phyloP scores from a whole-genome alignment of 371 early-diverging fungal genomes.

The Zychaea mexicana region DNA sequence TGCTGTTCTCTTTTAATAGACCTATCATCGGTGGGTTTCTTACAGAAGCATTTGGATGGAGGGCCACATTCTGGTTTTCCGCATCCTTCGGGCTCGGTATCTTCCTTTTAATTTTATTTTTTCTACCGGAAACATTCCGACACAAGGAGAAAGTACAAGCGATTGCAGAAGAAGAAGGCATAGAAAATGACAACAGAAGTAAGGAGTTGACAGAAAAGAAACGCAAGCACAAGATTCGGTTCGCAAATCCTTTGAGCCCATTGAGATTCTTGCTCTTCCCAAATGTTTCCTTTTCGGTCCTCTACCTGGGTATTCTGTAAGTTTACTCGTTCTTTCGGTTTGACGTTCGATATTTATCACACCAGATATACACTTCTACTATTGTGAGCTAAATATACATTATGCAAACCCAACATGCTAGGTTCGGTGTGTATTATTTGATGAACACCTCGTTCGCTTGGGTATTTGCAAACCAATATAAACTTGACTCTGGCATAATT shows the following conservation, averaged over 20 bases:
- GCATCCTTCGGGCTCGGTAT: conserved; percentile 26
- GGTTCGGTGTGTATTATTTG: conserved; percentile 24
- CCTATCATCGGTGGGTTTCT: conserved; percentile 52
- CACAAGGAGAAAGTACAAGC: not conserved
- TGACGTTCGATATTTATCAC: too few species aligned
- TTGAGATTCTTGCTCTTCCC: conserved; percentile 26
- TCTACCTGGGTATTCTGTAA: conserved; percentile 42
- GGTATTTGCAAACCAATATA: conserved; percentile 24
- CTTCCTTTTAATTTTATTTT: conserved; percentile 34
- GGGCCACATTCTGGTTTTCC: conserved; percentile 43
- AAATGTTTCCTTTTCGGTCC: conserved; percentile 32
- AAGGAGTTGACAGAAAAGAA: conserved; percentile 1
- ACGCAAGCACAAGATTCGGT: not conserved
- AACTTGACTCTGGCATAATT: conserved; percentile 22
- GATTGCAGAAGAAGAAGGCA: not conserved
- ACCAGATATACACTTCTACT: too few species aligned
- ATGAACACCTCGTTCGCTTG: conserved; percentile 24
- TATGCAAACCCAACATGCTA: not conserved
- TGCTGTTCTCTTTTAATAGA: conserved; percentile 8
- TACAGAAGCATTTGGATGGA: conserved; percentile 47
- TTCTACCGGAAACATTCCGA: conserved; percentile 41
- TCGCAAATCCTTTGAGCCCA: conserved; percentile 36
- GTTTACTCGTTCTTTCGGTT: too few species aligned
- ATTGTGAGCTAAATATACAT: too few species aligned
- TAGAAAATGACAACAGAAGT: too few species aligned